phyloP scores from a whole-genome alignment of 108 stramenopile genomes.

The Cyclotella sp. region DNA sequence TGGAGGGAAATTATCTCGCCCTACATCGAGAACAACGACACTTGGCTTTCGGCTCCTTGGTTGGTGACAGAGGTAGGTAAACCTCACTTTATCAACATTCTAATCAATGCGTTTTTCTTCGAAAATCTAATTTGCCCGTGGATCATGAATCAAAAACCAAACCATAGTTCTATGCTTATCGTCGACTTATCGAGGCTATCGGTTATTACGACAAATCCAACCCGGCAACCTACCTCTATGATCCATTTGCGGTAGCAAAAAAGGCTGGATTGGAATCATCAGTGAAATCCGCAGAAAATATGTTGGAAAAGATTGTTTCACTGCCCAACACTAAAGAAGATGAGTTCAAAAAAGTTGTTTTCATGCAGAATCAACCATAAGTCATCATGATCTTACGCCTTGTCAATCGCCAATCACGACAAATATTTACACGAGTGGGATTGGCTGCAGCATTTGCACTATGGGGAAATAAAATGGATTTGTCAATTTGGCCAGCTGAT shows the following conservation, averaged over 20 bases:
- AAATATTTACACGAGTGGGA: conserved; percentile 31
- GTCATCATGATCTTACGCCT: not conserved
- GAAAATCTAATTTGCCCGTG: not conserved
- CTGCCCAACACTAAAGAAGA: conserved; percentile 63
- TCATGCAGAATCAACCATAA: not conserved
- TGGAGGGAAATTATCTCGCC: conserved; percentile 86
- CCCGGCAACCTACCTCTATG: conserved; percentile 74
- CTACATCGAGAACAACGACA: conserved; percentile 66
- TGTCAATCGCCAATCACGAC: not conserved
- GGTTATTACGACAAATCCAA: conserved; percentile 80
- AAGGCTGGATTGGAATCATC: conserved; percentile 71
- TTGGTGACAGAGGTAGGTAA: conserved; percentile 75
- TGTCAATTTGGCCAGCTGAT: conserved; percentile 94
- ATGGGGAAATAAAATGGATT: conserved; percentile 98
- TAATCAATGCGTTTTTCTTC: not conserved
- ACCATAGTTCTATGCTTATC: conserved; percentile 88
- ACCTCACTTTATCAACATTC: not conserved
- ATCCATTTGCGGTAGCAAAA: conserved; percentile 90
- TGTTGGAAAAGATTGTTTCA: conserved; percentile 66
- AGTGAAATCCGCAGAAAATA: conserved; percentile 71
- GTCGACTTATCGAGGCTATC: conserved; percentile 83
- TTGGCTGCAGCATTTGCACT: conserved; percentile 78
- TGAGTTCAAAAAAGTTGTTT: conserved; percentile 1
- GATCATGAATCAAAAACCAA: not conserved
- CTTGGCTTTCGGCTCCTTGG: conserved; percentile 97